phyloP scores from a whole-genome alignment of 805 yeast genomes.

The Candida verbasci region DNA sequence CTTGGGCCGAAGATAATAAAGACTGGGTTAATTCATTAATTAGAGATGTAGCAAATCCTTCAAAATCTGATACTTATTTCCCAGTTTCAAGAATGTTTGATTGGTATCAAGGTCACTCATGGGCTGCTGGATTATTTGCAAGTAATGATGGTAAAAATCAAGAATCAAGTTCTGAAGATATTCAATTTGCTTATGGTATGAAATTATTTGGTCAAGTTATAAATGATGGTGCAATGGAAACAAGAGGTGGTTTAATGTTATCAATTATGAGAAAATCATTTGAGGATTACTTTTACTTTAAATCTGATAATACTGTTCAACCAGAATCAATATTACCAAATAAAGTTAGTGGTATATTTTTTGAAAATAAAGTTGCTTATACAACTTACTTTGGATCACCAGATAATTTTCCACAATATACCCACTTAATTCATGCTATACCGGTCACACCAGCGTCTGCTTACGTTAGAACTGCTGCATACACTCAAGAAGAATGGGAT shows the following conservation, averaged over 20 bases:
- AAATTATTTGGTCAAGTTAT: slow-evolving; percentile 64
- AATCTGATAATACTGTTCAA: slow-evolving; percentile 48
- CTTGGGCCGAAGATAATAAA: slow-evolving; percentile 47
- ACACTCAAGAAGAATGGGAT: slow-evolving; percentile 62
- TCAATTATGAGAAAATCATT: slow-evolving; percentile 54
- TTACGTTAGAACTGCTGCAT: slow-evolving; percentile 49
- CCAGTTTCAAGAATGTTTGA: slow-evolving; percentile 73
- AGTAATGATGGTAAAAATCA: slow-evolving; percentile 74
- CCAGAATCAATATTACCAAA: slow-evolving; percentile 53
- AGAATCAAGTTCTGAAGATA: slow-evolving; percentile 72
- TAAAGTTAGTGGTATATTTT: slow-evolving; percentile 67
- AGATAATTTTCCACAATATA: slow-evolving; percentile 43
- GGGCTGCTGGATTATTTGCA: slow-evolving; percentile 69
- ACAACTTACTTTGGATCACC: slow-evolving; percentile 67
- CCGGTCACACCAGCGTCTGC: slow-evolving; percentile 72
- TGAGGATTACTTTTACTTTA: slow-evolving; percentile 50
- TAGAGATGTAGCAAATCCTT: slow-evolving; percentile 68
- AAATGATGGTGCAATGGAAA: slow-evolving; percentile 51
- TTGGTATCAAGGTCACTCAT: slow-evolving; percentile 75
- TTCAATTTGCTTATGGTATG: slow-evolving; percentile 65
- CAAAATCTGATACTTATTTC: slow-evolving; percentile 50
- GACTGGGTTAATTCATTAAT: slow-evolving; percentile 58
- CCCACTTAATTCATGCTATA: slow-evolving; percentile 75
- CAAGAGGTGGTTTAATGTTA: slow-evolving; percentile 57
- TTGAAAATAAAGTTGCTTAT: slow-evolving; percentile 68